Evolutionary conservation across 2,329 filamentous ascomycete species (phyloP), one percentile per base, ranked within the genome.

Genomic region (Botrytis sinoallii): DNA sequence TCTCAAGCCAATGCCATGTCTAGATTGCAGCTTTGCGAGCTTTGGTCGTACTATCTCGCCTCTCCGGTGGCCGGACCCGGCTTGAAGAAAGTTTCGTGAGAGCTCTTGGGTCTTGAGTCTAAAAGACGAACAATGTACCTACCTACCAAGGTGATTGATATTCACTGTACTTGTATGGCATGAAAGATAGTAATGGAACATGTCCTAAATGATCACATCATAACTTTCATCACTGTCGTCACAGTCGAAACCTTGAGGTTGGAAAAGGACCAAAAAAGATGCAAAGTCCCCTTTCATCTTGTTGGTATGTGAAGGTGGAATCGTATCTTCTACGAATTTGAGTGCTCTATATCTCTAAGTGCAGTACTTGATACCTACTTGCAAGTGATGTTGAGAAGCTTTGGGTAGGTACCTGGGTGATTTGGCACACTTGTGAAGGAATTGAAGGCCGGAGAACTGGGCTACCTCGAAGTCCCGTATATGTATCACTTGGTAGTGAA

Each of bases 361-460:
- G 25, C 29, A 68, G 40, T n/a, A 68, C 66, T 57, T 42, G 66
- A 42, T 42, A 57, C 48, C n/a, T 68, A 32, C 48, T 55, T 57
- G 65, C 20, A 42, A 48, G 40, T 40, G 46, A 25, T 55, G 46
- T 68, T 42, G 44, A 42, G 48, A 32, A 25, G 48, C 4, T 57
- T 55, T 32, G 35, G 35, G 29, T 48, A 57, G 48, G 35, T 25
- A 57, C 5, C 35, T 64, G 20, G n/a, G 18, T 10, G 1, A 46
- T 42, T 8, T 68, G 48, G 48, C 48, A 38, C 38, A 12, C 29
- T n/a, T 68, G 22, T 42, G 10, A n/a, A 25, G 48, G 46, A 68
- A 42, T 38, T 42, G 35, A 40, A 35, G 12, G 44, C 22, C 65
- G n/a, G 46, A 55, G 16, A 55, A 38, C 0, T 25, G 38, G 3